A percentile compares a stretch with the other conserved stretches of the same genome.
Evolutionary conservation across 2,329 filamentous ascomycete species (phyloP).

Genomic region (Pseudogymnoascus sp.): DNA sequence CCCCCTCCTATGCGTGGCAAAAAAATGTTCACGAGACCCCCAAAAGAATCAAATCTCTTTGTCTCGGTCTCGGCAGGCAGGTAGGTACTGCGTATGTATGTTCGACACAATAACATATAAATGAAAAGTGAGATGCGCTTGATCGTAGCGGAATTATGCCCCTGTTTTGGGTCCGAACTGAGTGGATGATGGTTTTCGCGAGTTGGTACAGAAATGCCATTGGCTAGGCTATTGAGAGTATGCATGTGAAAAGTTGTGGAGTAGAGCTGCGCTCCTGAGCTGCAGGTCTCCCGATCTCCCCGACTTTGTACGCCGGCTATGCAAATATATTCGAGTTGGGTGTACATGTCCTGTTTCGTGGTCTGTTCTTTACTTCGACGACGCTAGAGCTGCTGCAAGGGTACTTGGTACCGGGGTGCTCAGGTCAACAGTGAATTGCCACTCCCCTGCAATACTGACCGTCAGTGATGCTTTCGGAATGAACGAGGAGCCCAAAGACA

Average conservation of each 20-base stretch:
- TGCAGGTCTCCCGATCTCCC: neutral
- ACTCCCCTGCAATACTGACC: constrained; percentile 7
- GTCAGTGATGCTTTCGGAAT: neutral
- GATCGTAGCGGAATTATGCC: neutral
- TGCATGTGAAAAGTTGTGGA: neutral
- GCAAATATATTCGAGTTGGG: neutral
- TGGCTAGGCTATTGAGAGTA: neutral
- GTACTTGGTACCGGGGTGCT: neutral
- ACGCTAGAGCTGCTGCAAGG: constrained; percentile 1
- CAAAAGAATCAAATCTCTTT: neutral
- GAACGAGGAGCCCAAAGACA: neutral
- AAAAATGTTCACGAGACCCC: neutral
- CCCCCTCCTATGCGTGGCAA: neutral
- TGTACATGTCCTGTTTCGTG: neutral
- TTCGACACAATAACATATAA: constrained; percentile 6
- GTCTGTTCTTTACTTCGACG: neutral
- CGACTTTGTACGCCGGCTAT: neutral
- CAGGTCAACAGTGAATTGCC: constrained; percentile 2
- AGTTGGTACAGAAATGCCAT: neutral
- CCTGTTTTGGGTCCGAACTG: neutral
- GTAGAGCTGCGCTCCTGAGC: neutral
- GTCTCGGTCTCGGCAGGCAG: neutral
- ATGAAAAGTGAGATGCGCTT: neutral
- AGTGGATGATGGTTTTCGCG: neutral
- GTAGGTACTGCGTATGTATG: neutral